Evolutionary conservation across 2,329 filamentous ascomycete species (phyloP).

Genomic region (Bipolaris sorokiniana): DNA sequence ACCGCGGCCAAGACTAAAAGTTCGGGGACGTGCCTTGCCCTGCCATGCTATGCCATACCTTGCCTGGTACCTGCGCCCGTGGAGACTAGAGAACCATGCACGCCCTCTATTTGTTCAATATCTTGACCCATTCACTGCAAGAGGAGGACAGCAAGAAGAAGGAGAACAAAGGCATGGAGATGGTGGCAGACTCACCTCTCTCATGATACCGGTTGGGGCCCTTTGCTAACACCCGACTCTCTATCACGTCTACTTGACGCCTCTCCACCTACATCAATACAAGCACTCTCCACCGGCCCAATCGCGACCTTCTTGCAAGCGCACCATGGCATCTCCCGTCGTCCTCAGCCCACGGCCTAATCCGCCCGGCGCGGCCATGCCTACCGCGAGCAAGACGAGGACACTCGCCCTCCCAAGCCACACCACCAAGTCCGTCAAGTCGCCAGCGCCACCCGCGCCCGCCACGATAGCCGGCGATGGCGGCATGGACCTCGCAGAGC

Average conservation of each 20-base stretch:
- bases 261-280: not conserved
- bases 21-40: conserved; percentile 22
- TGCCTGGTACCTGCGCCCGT: conserved; percentile 4
- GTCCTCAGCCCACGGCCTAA: conserved; percentile 39
- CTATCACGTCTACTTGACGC: not conserved
- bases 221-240: not conserved
- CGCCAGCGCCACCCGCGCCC: conserved; percentile 19
- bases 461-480: conserved; percentile 26
- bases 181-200: not conserved
- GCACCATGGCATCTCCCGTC: conserved; percentile 36
- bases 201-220: not conserved
- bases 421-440: conserved; percentile 22
- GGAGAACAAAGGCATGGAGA: conserved; percentile 5
- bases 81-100: not conserved
- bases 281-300: not conserved
- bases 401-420: conserved; percentile 42
- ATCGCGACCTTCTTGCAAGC: not conserved
- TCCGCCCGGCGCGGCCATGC: conserved; percentile 23
- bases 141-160: conserved; percentile 5
- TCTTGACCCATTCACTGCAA: not conserved
- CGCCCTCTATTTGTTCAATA: not conserved
- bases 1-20: conserved; percentile 26
- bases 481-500: conserved; percentile 52
- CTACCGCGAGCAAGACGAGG: conserved; percentile 36
- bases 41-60: not conserved